phyloP scores from a whole-genome alignment of 176 grass and related monocot species.

The Hyparrhenia diplandra region DNA sequence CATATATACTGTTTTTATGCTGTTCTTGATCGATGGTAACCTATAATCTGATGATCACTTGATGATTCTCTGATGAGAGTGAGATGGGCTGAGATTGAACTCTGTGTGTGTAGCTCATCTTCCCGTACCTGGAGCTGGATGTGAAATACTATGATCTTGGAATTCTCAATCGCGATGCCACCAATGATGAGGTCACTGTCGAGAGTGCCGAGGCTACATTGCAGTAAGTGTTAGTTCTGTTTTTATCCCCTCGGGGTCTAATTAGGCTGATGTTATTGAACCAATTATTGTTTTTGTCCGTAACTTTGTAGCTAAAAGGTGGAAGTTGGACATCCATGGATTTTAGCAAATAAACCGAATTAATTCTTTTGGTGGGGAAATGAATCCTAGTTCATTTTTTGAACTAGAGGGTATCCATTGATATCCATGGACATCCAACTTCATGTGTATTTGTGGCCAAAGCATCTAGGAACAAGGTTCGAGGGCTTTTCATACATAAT shows the following conservation, averaged over 20 bases:
- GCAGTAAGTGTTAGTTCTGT: slow-evolving; percentile 49
- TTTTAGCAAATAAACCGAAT: too few relatives aligned
- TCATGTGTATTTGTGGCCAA: too few relatives aligned
- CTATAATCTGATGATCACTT: not conserved
- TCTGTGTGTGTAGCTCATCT: slow-evolving; percentile 75
- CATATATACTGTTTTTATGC: not conserved
- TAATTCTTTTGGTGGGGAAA: too few relatives aligned
- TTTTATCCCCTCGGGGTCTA: not conserved
- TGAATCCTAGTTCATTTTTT: too few relatives aligned
- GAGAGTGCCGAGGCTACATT: slow-evolving; percentile 88
- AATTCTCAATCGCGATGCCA: slow-evolving; percentile 78
- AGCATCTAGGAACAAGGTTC: not conserved
- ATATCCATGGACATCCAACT: too few relatives aligned
- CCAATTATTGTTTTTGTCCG: not conserved
- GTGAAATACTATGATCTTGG: slow-evolving; percentile 95
- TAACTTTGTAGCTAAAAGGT: not conserved
- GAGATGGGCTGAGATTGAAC: not conserved
- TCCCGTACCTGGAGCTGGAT: slow-evolving; percentile 84
- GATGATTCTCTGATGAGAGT: not conserved
- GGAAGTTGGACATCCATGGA: too few relatives aligned
- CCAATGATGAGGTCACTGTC: slow-evolving; percentile 78
- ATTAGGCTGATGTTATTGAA: not conserved
- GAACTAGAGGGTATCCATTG: too few relatives aligned
- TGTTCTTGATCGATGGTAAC: not conserved
- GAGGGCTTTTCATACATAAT: not conserved